Percentiles rank a stretch among this genome's conserved stretches.
Evolutionary conservation across 495 filamentous ascomycete genomes (phyloP).

Genomic region (Pseudotulostoma volvatum): DNA sequence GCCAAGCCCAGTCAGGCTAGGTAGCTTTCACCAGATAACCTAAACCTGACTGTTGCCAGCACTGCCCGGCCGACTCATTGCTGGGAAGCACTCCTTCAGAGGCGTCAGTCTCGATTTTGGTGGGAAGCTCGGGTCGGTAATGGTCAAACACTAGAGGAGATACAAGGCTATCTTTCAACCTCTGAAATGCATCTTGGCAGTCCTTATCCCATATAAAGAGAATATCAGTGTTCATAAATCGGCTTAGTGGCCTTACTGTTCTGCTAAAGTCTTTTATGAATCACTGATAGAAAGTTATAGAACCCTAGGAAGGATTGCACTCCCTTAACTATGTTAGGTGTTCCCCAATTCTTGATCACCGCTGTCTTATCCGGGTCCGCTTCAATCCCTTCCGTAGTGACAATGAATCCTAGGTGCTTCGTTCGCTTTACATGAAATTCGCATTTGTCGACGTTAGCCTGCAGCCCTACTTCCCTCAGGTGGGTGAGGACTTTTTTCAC

Average conservation of each 20-base stretch:
- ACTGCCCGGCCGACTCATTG: too few species aligned
- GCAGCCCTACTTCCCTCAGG: conserved; percentile 6
- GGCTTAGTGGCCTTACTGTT: conserved; percentile 5
- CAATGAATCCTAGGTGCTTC: conserved; percentile 13
- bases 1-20: too few species aligned
- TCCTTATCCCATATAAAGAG: conserved; percentile 28
- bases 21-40: too few species aligned
- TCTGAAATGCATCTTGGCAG: conserved; percentile 44
- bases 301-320: conserved; percentile 5
- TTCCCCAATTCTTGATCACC: conserved; percentile 9
- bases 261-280: conserved; percentile 14
- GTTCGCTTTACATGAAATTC: conserved; percentile 11
- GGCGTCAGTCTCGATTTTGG: too few species aligned
- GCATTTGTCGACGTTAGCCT: conserved; percentile 12
- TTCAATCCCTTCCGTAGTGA: conserved; percentile 8
- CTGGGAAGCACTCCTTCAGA: too few species aligned
- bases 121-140: too few species aligned
- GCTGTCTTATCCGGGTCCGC: conserved; percentile 10
- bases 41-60: too few species aligned
- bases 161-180: conserved; percentile 5
- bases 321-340: conserved; percentile 4
- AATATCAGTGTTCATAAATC: conserved; percentile 6
- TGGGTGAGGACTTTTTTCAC: conserved; percentile 7
- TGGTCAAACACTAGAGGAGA: conserved; percentile 3
- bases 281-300: background rate